phyloP scores from a whole-genome alignment of 2,329 filamentous ascomycete genomes.

The Xylariaceae sp. region DNA sequence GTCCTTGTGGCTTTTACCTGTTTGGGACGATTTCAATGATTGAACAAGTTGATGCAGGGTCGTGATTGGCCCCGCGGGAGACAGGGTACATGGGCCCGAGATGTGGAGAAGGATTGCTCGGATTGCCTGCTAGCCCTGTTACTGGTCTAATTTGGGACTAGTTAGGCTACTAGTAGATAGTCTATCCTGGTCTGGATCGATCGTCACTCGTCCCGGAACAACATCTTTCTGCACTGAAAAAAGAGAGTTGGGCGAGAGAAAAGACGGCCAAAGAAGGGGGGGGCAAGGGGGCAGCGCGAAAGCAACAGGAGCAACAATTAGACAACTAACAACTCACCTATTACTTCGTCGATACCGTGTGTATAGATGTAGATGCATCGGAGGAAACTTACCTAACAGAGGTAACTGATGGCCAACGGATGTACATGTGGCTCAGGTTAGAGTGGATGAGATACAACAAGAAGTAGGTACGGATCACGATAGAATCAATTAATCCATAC shows the following conservation, averaged over 20 bases:
- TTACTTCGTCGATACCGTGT: too few relatives aligned
- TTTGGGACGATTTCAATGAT: background rate
- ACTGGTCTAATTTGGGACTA: conserved; percentile 19
- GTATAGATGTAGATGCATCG: too few relatives aligned
- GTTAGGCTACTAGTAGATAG: conserved; percentile 14
- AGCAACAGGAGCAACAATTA: too few relatives aligned
- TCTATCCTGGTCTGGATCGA: conserved; percentile 24
- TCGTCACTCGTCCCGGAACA: conserved; percentile 25
- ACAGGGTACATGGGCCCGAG: conserved; percentile 19
- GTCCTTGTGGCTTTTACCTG: background rate
- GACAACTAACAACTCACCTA: too few relatives aligned
- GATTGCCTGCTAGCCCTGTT: conserved; percentile 12
- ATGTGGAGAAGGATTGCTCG: conserved; percentile 20
- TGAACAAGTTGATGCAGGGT: too few relatives aligned
- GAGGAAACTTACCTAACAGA: background rate
- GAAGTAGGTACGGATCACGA: background rate
- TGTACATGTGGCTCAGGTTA: too few relatives aligned
- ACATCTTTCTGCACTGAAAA: conserved; percentile 9
- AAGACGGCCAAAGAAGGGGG: background rate
- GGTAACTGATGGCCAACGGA: background rate
- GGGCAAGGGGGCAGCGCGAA: background rate
- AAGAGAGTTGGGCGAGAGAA: conserved; percentile 2
- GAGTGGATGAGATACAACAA: too few relatives aligned
- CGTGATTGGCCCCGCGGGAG: conserved; percentile 23
- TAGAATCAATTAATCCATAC: conserved; percentile 18